Conservation (phyloP, 768 basidiomycete species). For the Cyclocybe aegerita region DNA sequence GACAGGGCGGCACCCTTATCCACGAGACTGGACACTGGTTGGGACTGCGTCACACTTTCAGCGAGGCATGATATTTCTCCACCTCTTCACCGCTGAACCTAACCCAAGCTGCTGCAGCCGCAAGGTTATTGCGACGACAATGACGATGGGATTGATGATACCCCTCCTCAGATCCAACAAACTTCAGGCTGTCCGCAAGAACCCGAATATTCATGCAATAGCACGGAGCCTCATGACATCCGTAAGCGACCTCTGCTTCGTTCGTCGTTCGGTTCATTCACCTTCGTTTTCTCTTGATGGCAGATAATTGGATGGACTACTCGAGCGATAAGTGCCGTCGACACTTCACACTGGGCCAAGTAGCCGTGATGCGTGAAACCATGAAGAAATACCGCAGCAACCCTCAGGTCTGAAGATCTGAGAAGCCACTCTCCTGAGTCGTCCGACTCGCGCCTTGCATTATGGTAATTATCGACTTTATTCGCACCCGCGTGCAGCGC, state of each 20-base stretch:
- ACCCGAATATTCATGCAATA: slow-evolving; percentile 19
- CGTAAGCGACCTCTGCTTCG: slow-evolving; percentile 13
- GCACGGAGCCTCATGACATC: slow-evolving; percentile 33
- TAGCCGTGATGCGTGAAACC: slow-evolving; percentile 10
- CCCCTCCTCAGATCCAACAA: slow-evolving; percentile 20
- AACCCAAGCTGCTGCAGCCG: not conserved
- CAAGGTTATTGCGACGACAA: slow-evolving; percentile 21
- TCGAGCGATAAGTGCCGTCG: slow-evolving; percentile 28
- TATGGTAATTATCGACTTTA: too few species aligned
- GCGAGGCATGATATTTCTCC: slow-evolving; percentile 13
- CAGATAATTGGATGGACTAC: slow-evolving; percentile 38
- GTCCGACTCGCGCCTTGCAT: too few species aligned
- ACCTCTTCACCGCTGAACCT: not conserved
- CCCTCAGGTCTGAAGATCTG: too few species aligned
- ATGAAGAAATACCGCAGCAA: slow-evolving; percentile 3
- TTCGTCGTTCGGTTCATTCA: not conserved
- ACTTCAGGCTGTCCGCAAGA: slow-evolving; percentile 30
- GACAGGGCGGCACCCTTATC: slow-evolving; percentile 31
- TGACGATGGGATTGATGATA: slow-evolving; percentile 28
- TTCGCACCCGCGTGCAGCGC: too few species aligned
- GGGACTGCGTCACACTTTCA: slow-evolving; percentile 37
- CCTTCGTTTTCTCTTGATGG: not conserved
- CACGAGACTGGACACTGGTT: slow-evolving; percentile 38
- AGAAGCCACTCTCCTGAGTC: too few species aligned
- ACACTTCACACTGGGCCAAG: slow-evolving; percentile 29